These are phyloP conservation scores for Leishmania turanica DNA, from an alignment of 208 protist species.

Conservation along the genomic window DNA sequence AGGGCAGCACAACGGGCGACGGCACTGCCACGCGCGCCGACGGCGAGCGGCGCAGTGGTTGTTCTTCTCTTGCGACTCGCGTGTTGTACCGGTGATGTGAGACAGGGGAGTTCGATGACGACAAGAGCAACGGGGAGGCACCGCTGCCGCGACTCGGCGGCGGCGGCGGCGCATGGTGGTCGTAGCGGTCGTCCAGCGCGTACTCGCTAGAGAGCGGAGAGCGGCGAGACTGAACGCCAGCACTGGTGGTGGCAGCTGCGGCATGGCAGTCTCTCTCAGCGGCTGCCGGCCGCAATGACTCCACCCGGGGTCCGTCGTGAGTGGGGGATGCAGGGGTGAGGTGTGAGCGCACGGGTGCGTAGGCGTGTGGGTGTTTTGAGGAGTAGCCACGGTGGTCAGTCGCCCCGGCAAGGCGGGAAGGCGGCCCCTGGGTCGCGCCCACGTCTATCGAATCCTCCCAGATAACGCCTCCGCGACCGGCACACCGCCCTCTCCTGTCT, in stretches of 20 bases:
- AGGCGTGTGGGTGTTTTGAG: not conserved
- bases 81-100: not conserved
- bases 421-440: not conserved
- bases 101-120: not conserved
- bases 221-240: not conserved
- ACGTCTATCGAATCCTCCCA: not conserved
- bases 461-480: not conserved
- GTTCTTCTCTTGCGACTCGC: not conserved
- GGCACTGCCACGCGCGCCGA: constrained; percentile 1
- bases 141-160: not conserved
- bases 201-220: not conserved
- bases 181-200: not conserved
- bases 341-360: not conserved
- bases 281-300: not conserved
- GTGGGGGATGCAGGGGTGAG: not conserved
- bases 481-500: not conserved
- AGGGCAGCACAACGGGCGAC: constrained; percentile 18
- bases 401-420: not conserved
- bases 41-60: not conserved
- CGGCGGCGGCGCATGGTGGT: not conserved
- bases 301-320: not conserved
- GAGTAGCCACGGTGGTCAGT: not conserved
- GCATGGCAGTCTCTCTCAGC: not conserved
- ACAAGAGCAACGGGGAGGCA: not conserved
- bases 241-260: not conserved